Conservation (phyloP, 83 land plant genomes). For the Picea engelmannii region DNA sequence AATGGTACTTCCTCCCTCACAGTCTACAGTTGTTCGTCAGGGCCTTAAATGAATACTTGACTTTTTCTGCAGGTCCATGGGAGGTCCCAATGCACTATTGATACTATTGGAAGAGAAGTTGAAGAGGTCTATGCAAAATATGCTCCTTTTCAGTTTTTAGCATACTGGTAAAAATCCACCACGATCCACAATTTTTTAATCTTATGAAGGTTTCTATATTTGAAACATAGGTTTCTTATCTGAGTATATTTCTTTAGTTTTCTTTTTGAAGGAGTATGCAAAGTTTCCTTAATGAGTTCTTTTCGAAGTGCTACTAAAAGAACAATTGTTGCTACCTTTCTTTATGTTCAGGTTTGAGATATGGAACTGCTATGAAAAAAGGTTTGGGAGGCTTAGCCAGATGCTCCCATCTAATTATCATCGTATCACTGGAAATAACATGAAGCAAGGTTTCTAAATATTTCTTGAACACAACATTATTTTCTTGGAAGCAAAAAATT, state of each 20-base stretch:
- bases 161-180: conserved; percentile 45
- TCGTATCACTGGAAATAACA: conserved; percentile 52
- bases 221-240: neutral
- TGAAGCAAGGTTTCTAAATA: conserved; percentile 22
- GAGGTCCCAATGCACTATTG: conserved; percentile 18
- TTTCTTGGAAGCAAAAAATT: neutral
- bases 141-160: conserved; percentile 62
- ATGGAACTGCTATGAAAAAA: conserved; percentile 50
- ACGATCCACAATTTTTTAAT: neutral
- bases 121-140: conserved; percentile 44
- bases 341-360: conserved; percentile 40
- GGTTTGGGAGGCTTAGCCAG: conserved; percentile 49
- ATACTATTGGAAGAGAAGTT: conserved; percentile 27
- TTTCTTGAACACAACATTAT: neutral
- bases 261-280: neutral
- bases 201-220: too few relatives aligned
- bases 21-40: neutral
- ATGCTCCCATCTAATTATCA: conserved; percentile 40
- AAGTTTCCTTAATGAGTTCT: neutral
- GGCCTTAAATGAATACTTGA: neutral
- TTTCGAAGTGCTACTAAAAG: conserved; percentile 7
- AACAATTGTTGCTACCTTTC: neutral
- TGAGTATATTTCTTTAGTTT: neutral
- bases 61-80: conserved; percentile 47
- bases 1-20: too few relatives aligned